Evolutionary conservation across 1,139 yeast genomes (phyloP).

Genomic region (Pichia norvegensis): DNA sequence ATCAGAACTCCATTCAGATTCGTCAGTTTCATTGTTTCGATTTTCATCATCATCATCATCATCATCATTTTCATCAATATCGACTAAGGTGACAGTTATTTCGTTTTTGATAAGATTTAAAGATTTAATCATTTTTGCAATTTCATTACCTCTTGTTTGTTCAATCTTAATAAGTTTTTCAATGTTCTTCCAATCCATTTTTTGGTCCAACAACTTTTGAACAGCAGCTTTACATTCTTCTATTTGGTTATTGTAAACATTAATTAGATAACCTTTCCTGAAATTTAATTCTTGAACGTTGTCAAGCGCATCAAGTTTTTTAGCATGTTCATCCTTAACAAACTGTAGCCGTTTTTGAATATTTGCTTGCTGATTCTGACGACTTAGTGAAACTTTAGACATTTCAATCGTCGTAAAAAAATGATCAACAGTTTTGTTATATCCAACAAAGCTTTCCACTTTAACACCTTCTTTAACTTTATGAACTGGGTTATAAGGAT

Average conservation of each 20-base stretch:
- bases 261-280: constrained; percentile 66
- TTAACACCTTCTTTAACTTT: constrained; percentile 30
- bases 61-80: constrained; percentile 33
- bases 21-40: constrained; percentile 25
- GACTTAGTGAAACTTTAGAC: constrained; percentile 60
- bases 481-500: constrained; percentile 65
- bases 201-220: constrained; percentile 61
- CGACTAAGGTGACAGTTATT: constrained; percentile 53
- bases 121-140: constrained; percentile 63
- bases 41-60: constrained; percentile 25
- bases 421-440: constrained; percentile 71
- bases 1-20: constrained; percentile 25
- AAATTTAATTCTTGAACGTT: constrained; percentile 59
- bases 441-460: constrained; percentile 40
- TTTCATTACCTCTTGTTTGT: constrained; percentile 53
- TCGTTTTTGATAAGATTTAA: constrained; percentile 64
- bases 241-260: constrained; percentile 60
- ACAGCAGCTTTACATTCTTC: constrained; percentile 68
- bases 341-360: constrained; percentile 68
- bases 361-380: constrained; percentile 67
- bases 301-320: constrained; percentile 60
- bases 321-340: constrained; percentile 67
- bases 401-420: constrained; percentile 85
- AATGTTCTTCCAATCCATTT: constrained; percentile 92
- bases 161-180: constrained; percentile 69